These are phyloP conservation scores for Paramecium biaurelia DNA, from an alignment of 73 alveolate genomes.

Conservation along the genomic window DNA sequence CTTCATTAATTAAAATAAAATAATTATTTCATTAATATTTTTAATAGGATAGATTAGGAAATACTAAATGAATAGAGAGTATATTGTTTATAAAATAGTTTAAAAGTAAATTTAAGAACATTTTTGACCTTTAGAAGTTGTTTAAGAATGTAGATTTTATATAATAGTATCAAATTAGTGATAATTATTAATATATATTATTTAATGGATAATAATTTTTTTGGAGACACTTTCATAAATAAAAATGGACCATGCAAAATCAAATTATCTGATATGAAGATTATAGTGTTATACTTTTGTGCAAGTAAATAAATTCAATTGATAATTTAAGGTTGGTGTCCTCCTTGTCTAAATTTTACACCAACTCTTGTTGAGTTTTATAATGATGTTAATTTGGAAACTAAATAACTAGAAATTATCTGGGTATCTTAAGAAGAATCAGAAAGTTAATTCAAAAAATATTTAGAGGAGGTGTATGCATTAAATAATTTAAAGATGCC, in stretches of 20 bases:
- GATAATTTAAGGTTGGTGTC: conserved; percentile 74
- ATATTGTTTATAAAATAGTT: too few relatives aligned
- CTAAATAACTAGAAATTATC: conserved; percentile 81
- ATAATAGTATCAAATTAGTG: background rate
- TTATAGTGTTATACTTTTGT: background rate
- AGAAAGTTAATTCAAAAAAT: conserved; percentile 76
- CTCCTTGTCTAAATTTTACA: conserved; percentile 88
- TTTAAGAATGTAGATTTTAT: background rate
- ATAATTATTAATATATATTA: background rate
- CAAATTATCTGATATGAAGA: conserved; percentile 20
- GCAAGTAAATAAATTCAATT: background rate
- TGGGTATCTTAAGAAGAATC: conserved; percentile 83
- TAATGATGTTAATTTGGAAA: conserved; percentile 81
- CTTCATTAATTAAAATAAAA: too few relatives aligned
- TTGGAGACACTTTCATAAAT: background rate
- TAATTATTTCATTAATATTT: too few relatives aligned
- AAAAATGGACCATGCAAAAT: background rate
- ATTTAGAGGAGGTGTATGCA: background rate
- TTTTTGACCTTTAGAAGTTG: too few relatives aligned
- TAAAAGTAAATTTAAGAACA: too few relatives aligned
- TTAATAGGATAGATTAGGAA: too few relatives aligned
- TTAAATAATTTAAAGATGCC: conserved; percentile 73
- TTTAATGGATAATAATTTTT: conserved; percentile 33
- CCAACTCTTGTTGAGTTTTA: conserved; percentile 85
- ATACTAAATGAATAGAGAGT: too few relatives aligned